Base-by-base conservation (phyloP, 805 yeast species). In the Suhomyces pyralidae region DNA sequence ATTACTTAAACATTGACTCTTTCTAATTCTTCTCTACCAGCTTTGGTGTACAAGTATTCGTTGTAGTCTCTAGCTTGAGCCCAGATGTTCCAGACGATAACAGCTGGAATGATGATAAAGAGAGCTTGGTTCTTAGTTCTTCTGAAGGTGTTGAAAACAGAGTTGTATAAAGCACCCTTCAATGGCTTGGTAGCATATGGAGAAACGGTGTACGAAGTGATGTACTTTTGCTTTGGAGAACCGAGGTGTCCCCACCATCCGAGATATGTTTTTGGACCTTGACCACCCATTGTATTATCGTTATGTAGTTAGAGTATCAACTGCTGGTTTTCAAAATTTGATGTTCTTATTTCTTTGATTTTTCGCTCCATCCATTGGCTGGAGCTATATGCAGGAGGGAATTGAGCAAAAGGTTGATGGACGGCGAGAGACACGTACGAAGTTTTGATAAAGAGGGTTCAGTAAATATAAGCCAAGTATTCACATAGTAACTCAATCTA, bases 191-290 rank as follows among this genome's bases (percentile, higher is more conserved):
- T 96, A 55, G 97, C 97, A 63, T 81, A 89, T 57, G 97, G 96
- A 60, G 99, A 88, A 58, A 94, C 91, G 52, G 97, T 80, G 81
- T 93, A 94, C 55, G 88, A 82, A 57, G 93, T 88, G 59, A 87
- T 79, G 77, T 90, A 86, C 74, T 89, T 89, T 79, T 90, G 96
- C 63, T 81, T 82, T 70, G 94, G 92, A 73, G 88, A 81, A 68
- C 96, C 96, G 69, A 91, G 74, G 78, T 80, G 73, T 69, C 97
- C 97, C 97, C 97, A 91, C 97, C 97, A 91, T 64, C 97, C 97
- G 93, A 89, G 86, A 68, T 87, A 91, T 67, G 90, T 69, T 63
- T 81, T 83, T 64, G 86, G 85, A 63, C 82, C 82, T 70, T 86
- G 70, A 67, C 86, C 89, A 69, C 82, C 88, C 90, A 86, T 86